phyloP scores from a whole-genome alignment of 441 rosid genomes.

The Erodium moschatum region DNA sequence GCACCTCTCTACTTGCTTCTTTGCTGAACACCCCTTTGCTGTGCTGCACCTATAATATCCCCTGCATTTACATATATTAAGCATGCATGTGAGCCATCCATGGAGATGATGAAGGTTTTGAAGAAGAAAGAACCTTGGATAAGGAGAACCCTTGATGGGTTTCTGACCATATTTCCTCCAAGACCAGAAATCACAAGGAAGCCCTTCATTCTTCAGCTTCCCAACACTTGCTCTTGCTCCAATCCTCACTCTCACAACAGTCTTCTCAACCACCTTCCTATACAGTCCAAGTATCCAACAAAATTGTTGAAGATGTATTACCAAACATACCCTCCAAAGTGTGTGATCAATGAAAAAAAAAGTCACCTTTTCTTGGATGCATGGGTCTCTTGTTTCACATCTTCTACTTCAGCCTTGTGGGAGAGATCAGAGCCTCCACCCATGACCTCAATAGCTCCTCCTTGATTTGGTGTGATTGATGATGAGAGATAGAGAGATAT shows the following conservation, averaged over 20 bases:
- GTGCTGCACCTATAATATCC: slow-evolving; percentile 73
- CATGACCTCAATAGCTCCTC: too few species aligned
- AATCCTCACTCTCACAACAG: slow-evolving; percentile 41
- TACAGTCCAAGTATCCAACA: too few species aligned
- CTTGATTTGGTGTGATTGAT: too few species aligned
- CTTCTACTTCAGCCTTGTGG: too few species aligned
- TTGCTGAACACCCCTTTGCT: slow-evolving; percentile 64
- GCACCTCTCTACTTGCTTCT: slow-evolving; percentile 67
- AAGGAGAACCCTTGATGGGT: slow-evolving; percentile 49
- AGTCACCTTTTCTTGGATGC: too few species aligned
- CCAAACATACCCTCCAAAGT: too few species aligned
- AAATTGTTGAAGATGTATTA: too few species aligned
- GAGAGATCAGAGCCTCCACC: too few species aligned
- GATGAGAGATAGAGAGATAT: too few species aligned
- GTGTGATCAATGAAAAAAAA: too few species aligned
- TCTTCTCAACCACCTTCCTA: slow-evolving; percentile 55
- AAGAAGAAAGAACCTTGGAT: slow-evolving; percentile 30
- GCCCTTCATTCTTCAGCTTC: slow-evolving; percentile 50
- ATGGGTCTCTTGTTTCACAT: too few species aligned
- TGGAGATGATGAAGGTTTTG: background rate
- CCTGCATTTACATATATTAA: slow-evolving; percentile 24
- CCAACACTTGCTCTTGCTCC: slow-evolving; percentile 33
- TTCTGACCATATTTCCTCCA: slow-evolving; percentile 56
- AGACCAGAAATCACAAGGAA: slow-evolving; percentile 51
- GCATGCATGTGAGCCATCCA: background rate